phyloP scores from a whole-genome alignment of 352 stramenopile species.

The Pythium phragmiticola region DNA sequence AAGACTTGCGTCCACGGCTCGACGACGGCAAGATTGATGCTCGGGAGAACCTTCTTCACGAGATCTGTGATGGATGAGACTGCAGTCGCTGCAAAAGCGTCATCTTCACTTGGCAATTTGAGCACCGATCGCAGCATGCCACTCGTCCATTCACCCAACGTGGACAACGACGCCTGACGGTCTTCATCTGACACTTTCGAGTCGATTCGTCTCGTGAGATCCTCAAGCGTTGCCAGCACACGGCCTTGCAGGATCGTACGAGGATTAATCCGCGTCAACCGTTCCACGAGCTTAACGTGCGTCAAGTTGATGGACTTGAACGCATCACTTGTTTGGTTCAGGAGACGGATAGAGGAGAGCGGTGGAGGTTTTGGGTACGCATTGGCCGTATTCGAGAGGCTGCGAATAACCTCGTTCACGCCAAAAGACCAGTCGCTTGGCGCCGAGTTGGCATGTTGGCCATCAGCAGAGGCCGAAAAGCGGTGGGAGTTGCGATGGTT shows the following conservation, averaged over 20 bases:
- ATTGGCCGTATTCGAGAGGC: conserved; percentile 41
- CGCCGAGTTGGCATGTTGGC: conserved; percentile 61
- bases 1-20: conserved; percentile 60
- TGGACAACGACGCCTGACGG: conserved; percentile 53
- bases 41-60: conserved; percentile 43
- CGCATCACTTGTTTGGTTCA: conserved; percentile 45
- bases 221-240: conserved; percentile 27
- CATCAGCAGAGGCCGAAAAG: conserved; percentile 64
- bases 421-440: conserved; percentile 77
- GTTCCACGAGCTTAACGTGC: conserved; percentile 47
- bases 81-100: conserved; percentile 18
- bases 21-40: conserved; percentile 57
- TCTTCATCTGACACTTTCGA: conserved; percentile 53
- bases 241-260: conserved; percentile 31
- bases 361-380: conserved; percentile 51
- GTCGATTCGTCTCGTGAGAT: conserved; percentile 41
- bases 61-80: conserved; percentile 29
- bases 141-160: conserved; percentile 49
- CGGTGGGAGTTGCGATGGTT: conserved; percentile 68
- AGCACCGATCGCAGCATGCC: conserved; percentile 44
- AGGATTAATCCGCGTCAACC: conserved; percentile 45
- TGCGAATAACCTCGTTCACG: conserved; percentile 58
- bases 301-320: conserved; percentile 38
- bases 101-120: conserved; percentile 30
- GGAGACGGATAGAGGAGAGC: conserved; percentile 52